Conservation (phyloP, 345 rosid species). For the Fremontodendron californicum region DNA sequence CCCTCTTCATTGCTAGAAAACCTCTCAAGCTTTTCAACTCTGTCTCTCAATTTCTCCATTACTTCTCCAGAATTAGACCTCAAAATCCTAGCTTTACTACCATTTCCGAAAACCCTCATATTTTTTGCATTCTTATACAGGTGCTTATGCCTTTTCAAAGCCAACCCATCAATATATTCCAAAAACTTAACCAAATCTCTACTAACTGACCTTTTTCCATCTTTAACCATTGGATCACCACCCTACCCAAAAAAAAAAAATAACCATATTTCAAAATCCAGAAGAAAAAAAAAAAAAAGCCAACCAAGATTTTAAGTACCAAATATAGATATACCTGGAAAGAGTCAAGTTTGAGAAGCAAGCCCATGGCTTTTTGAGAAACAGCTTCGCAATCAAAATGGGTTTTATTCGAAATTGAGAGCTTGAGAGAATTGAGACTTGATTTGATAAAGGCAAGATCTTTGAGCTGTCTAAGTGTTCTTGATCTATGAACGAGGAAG, state of each 20-base stretch:
- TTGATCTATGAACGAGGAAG: slow-evolving; percentile 72
- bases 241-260: slow-evolving; percentile 31
- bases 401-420: slow-evolving; percentile 48
- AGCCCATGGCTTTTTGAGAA: slow-evolving; percentile 56
- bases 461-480: slow-evolving; percentile 71
- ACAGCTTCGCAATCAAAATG: slow-evolving; percentile 38
- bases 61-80: slow-evolving; percentile 28
- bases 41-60: slow-evolving; percentile 38
- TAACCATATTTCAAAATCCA: not conserved
- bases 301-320: not conserved
- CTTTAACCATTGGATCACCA: slow-evolving; percentile 74
- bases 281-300: not conserved
- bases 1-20: slow-evolving; percentile 37
- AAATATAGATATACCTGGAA: slow-evolving; percentile 50
- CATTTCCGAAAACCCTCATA: slow-evolving; percentile 28
- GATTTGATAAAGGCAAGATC: slow-evolving; percentile 70
- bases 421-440: slow-evolving; percentile 53
- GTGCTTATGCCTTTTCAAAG: slow-evolving; percentile 32
- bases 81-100: slow-evolving; percentile 29
- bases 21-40: slow-evolving; percentile 40
- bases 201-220: slow-evolving; percentile 67
- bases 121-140: slow-evolving; percentile 30
- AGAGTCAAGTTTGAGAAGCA: slow-evolving; percentile 72
- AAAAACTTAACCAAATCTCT: slow-evolving; percentile 59
- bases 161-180: slow-evolving; percentile 54